Percentiles rank a stretch among this genome's conserved stretches.
phyloP scores from a whole-genome alignment of 352 stramenopile genomes.

The Globisporangium alternatum region DNA sequence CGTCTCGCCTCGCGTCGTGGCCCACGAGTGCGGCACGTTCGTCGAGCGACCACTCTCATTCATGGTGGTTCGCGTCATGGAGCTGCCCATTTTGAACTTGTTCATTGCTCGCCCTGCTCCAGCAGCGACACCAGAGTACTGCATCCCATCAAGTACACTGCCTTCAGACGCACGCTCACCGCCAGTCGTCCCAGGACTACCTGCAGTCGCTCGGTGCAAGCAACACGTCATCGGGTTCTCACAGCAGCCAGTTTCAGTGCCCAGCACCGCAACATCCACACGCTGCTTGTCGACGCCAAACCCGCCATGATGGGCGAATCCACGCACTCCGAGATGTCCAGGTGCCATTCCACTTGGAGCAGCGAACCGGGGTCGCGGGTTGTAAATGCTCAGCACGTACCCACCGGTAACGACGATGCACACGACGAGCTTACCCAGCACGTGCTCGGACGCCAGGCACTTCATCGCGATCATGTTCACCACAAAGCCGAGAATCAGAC shows the following conservation, averaged over 20 bases:
- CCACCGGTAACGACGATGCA: constrained; percentile 45
- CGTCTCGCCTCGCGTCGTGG: constrained; percentile 46
- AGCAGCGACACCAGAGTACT: not conserved
- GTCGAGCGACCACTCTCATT: constrained; percentile 41
- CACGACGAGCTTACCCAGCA: constrained; percentile 60
- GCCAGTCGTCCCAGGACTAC: not conserved
- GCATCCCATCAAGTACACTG: not conserved
- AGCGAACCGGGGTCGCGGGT: constrained; percentile 24
- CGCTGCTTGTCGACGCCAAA: not conserved
- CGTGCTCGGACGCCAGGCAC: constrained; percentile 59
- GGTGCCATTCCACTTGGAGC: not conserved
- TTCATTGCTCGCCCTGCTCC: constrained; percentile 19
- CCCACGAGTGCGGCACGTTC: constrained; percentile 55
- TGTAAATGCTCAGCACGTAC: constrained; percentile 57
- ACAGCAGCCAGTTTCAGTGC: constrained; percentile 33
- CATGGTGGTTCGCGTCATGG: constrained; percentile 52
- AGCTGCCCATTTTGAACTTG: constrained; percentile 55
- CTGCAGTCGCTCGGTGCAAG: constrained; percentile 31
- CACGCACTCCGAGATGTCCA: constrained; percentile 2
- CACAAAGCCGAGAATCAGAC: constrained; percentile 72
- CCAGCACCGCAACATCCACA: constrained; percentile 19
- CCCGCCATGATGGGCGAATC: not conserved
- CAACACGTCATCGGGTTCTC: constrained; percentile 46
- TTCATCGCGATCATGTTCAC: constrained; percentile 74
- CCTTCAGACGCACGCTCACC: not conserved